phyloP scores from a whole-genome alignment of 1,284 basidiomycete species.

The Tremellales sp. region DNA sequence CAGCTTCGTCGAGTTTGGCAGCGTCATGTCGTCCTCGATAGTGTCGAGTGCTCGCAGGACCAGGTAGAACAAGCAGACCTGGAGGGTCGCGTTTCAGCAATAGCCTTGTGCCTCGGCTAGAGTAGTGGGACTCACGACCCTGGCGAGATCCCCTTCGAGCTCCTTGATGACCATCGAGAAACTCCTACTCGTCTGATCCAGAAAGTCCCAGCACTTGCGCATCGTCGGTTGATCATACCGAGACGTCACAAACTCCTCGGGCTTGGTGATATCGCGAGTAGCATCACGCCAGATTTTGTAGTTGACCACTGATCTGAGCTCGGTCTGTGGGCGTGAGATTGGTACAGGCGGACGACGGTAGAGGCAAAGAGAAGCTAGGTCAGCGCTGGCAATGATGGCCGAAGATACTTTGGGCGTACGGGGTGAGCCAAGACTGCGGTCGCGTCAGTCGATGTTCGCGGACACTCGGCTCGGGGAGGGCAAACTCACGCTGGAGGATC shows the following conservation, averaged over 20 bases:
- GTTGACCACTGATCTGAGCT: conserved; percentile 72
- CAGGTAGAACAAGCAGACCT: conserved; percentile 95
- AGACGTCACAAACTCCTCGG: conserved; percentile 65
- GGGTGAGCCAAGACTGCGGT: conserved; percentile 36
- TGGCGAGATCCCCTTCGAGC: conserved; percentile 87
- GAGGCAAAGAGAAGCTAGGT: not conserved
- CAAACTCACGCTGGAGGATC: conserved; percentile 30
- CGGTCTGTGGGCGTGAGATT: conserved; percentile 56
- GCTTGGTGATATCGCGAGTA: conserved; percentile 69
- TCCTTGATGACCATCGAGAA: conserved; percentile 96
- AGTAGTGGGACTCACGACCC: conserved; percentile 61
- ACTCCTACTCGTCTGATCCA: conserved; percentile 84
- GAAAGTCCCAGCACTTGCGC: conserved; percentile 84
- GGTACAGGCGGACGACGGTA: not conserved
- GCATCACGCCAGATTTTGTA: conserved; percentile 71
- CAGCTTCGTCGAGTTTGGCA: conserved; percentile 80
- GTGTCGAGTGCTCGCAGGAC: conserved; percentile 91
- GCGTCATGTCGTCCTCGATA: conserved; percentile 97
- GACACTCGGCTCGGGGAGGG: not conserved
- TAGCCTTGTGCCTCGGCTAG: not conserved
- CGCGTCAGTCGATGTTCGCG: not conserved
- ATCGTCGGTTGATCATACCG: conserved; percentile 80
- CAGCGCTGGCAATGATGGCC: too few relatives aligned
- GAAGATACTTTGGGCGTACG: too few relatives aligned
- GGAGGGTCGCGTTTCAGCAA: not conserved